Evolutionary conservation across 148 eudicot species (phyloP).

Genomic region (Gaultheria prostrata): DNA sequence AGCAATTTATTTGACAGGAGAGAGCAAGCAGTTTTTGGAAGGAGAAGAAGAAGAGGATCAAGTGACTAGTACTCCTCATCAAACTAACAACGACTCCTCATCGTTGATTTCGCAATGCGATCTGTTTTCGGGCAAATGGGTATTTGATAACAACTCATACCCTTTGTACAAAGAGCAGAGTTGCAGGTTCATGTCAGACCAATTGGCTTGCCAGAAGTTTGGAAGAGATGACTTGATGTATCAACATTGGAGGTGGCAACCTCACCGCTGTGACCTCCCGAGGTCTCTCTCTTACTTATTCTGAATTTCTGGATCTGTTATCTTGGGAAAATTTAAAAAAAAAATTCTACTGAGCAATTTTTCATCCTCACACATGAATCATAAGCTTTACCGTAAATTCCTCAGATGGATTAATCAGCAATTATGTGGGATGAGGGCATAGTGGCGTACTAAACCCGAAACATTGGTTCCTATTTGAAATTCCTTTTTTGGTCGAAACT

Average conservation of each 20-base stretch:
- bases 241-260: slow-evolving; percentile 29
- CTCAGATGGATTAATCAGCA: too few species aligned
- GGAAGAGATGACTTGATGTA: slow-evolving; percentile 29
- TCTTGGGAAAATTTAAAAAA: not conserved
- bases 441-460: too few species aligned
- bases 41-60: slow-evolving; percentile 7
- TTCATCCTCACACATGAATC: too few species aligned
- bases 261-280: slow-evolving; percentile 25
- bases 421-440: too few species aligned
- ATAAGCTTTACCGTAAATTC: too few species aligned
- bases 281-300: slow-evolving; percentile 10
- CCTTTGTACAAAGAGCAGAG: slow-evolving; percentile 28
- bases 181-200: slow-evolving; percentile 22
- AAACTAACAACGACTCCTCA: not conserved
- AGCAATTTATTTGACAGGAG: slow-evolving; percentile 1
- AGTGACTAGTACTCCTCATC: not conserved
- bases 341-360: too few species aligned
- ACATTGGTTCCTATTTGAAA: too few species aligned
- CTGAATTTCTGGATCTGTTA: too few species aligned
- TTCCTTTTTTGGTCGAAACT: not conserved
- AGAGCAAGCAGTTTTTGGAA: slow-evolving; percentile 1
- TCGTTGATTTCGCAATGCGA: slow-evolving; percentile 9
- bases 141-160: slow-evolving; percentile 22
- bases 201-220: slow-evolving; percentile 25
- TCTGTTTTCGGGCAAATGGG: slow-evolving; percentile 29